These are phyloP conservation scores for Phellinidium pouzarii DNA, from an alignment of 1,284 basidiomycete genomes.

Conservation along the genomic window DNA sequence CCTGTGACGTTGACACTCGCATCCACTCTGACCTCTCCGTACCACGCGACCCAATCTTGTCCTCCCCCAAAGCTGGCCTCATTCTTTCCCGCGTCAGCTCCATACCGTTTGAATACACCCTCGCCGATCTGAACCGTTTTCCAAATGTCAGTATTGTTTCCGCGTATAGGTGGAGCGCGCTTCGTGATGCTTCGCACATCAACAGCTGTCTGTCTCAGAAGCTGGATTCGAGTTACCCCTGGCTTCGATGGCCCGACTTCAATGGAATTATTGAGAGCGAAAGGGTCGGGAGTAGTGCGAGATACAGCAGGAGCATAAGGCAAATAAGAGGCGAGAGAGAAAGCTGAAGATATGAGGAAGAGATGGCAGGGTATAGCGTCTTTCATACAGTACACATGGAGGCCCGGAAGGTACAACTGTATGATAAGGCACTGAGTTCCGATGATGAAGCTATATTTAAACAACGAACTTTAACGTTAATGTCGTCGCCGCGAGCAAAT, in stretches of 20 bases:
- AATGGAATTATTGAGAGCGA: slow-evolving; percentile 11
- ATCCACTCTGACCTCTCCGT: slow-evolving; percentile 51
- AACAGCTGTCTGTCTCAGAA: slow-evolving; percentile 60
- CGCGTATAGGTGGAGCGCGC: slow-evolving; percentile 22
- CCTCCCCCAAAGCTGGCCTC: slow-evolving; percentile 37
- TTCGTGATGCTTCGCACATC: slow-evolving; percentile 48
- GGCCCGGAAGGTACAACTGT: slow-evolving; percentile 48
- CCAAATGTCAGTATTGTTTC: slow-evolving; percentile 66
- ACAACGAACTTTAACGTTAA: slow-evolving; percentile 35
- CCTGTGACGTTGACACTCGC: slow-evolving; percentile 44
- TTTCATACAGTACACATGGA: slow-evolving; percentile 49
- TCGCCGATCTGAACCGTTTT: slow-evolving; percentile 53
- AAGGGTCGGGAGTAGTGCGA: slow-evolving; percentile 20
- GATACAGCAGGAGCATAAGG: slow-evolving; percentile 45
- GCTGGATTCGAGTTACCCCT: slow-evolving; percentile 43
- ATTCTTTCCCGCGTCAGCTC: background rate
- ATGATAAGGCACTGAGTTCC: background rate
- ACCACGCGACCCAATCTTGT: slow-evolving; percentile 50
- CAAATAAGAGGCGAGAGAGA: slow-evolving; percentile 52
- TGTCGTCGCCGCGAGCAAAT: slow-evolving; percentile 34
- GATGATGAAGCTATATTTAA: background rate
- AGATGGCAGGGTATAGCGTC: slow-evolving; percentile 63
- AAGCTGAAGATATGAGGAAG: slow-evolving; percentile 44
- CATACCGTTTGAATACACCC: slow-evolving; percentile 39
- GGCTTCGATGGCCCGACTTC: slow-evolving; percentile 32